Base-by-base conservation (phyloP, 2,329 filamentous ascomycete genomes). In the Cylindrodendrum hubeiense region DNA sequence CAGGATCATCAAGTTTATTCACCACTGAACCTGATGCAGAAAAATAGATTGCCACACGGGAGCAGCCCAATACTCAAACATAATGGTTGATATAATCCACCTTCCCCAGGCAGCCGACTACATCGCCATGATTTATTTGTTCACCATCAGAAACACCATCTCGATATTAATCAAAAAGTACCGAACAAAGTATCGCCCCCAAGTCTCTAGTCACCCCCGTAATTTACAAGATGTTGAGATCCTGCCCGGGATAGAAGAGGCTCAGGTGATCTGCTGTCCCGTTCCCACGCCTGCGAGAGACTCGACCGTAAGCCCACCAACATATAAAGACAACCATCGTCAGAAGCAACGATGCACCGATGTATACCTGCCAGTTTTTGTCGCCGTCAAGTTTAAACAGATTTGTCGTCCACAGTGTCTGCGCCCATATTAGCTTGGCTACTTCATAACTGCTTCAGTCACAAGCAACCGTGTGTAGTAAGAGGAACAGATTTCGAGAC, bases 321-420 rank as follows among this genome's bases (percentile, higher is more conserved):
- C 52, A 56, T 19, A 30, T 21, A 17, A 46, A 30, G 9, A 56
- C 52, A 44, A 56, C 37, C 4, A 21, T 13, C 5, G 39, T 56
- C 26, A 56, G n/a, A 43, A 44, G 21, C 24, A 56, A 12, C 7
- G 52, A 56, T 28, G 39, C 22, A 6, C 22, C 19, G 17, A 43
- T 5, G 17, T 56, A 56, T 17, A 22, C 52, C 26, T 56, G 52
- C 52, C 52, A 56, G 13, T 56, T 56, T 17, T 19, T 46, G 12
- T 44, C 39, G 22, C 52, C 52, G 19, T 56, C 39, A 10, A 56
- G 26, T 21, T 28, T 44, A 15, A 56, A 56, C 17, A 56, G 24
- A 24, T 56, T 43, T 10, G 52, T 33, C 13, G 34, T 44, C 52
- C 52, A 56, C 15, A 56, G n/a, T 17, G 52, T 56, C 52, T 56